Base-by-base conservation (phyloP, 495 filamentous ascomycete genomes). In the Annulohypoxylon stygium region DNA sequence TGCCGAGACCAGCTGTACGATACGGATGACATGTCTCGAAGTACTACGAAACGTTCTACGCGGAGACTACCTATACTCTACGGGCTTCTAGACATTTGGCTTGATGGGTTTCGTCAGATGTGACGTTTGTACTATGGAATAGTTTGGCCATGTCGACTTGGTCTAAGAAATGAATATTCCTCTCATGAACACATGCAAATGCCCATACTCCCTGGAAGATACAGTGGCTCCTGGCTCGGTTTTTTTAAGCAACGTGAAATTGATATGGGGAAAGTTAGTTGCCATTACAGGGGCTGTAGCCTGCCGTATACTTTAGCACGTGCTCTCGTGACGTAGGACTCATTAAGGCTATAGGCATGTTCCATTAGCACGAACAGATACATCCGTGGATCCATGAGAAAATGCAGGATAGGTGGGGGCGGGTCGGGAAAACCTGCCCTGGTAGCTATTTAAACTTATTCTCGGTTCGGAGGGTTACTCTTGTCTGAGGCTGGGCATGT, bases 161-260 rank as follows among this genome's bases (percentile, higher is more conserved):
- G 71, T 47, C 57, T 20, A 33, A 66, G 51, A 55, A 74, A 69
- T 55, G 39, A 69, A 69, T 41, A 69, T 65, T 62, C 65, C 54
- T 20, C 71, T 66, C 66, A 69, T 51, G 11, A 58, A 16, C 34
- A 39, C 18, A 18, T 37, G 47, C 7, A n/a, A n/a, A 59, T 45
- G 16, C 10, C 16, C 0, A n/a, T 26, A 39, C 30, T n/a, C 11
- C 16, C 26, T 59, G 9, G 26, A 43, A 12, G 39, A 18, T 0
- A 37, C 7, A 34, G 2, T 34, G 20, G 10, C 18, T 37, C 12
- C n/a, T 14, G 33, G 36, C 10, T 34, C 14, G 39, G 30, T 30
- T 5, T 36, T 43, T 9, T 18, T 30, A 18, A 12, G 14, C 5
- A 26, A 9, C n/a, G 9, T 60, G 57, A 36, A 25, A 26, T 60